These are phyloP conservation scores for Lophium mytilinum DNA, from an alignment of 495 filamentous ascomycete genomes.

Conservation along the genomic window DNA sequence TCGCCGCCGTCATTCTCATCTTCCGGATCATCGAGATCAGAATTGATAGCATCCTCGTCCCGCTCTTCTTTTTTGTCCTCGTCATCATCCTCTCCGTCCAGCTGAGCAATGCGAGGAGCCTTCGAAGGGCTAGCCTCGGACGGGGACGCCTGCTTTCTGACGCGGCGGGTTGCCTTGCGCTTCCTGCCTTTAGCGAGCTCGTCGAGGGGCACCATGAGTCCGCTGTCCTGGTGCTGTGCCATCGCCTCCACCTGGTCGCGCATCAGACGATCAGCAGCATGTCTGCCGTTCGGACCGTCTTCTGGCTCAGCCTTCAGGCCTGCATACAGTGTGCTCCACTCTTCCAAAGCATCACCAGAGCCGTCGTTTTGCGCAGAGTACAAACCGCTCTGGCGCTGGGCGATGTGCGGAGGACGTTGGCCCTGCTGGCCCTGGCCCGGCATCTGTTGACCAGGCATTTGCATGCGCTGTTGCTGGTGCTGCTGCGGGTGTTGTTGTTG, in stretches of 20 bases:
- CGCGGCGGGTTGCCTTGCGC: slow-evolving; percentile 31
- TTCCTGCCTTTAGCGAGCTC: slow-evolving; percentile 30
- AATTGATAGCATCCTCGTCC: slow-evolving; percentile 97
- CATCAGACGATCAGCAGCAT: slow-evolving; percentile 53
- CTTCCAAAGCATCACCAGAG: slow-evolving; percentile 44
- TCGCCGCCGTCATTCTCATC: slow-evolving; percentile 66
- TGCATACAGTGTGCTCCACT: slow-evolving; percentile 53
- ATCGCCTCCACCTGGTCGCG: slow-evolving; percentile 59
- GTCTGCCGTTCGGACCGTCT: slow-evolving; percentile 32
- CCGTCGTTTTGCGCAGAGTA: slow-evolving; percentile 64
- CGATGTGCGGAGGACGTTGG: slow-evolving; percentile 40
- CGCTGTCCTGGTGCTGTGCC: slow-evolving; percentile 66
- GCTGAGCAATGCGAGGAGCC: slow-evolving; percentile 39
- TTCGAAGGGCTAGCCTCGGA: neutral
- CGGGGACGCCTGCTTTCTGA: slow-evolving; percentile 15
- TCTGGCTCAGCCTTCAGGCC: slow-evolving; percentile 44
- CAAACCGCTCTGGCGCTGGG: slow-evolving; percentile 28
- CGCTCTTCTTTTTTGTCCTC: slow-evolving; percentile 56
- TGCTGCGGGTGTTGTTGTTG: neutral
- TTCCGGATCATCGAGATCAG: slow-evolving; percentile 91
- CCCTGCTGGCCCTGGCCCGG: slow-evolving; percentile 39
- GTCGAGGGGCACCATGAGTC: slow-evolving; percentile 62
- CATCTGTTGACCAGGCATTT: slow-evolving; percentile 19
- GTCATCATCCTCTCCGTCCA: slow-evolving; percentile 56
- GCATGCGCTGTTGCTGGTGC: slow-evolving; percentile 5